Evolutionary conservation across 176 grass and related monocot species (phyloP).

Genomic region (Olyra latifolia): DNA sequence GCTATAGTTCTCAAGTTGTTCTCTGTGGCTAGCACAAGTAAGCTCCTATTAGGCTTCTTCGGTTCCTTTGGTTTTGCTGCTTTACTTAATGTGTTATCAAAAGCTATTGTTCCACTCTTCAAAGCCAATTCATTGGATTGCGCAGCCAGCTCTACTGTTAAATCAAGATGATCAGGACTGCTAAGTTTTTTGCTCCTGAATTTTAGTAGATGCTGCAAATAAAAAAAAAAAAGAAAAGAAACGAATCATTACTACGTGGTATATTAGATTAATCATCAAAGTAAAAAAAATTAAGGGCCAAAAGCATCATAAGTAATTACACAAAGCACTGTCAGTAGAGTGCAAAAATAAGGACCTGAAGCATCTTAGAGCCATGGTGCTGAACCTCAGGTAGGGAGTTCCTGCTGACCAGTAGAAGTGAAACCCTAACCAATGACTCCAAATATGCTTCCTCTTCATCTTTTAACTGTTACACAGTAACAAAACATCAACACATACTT

Average conservation of each 20-base stretch:
- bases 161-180: neutral
- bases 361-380: slow-evolving; percentile 10
- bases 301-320: neutral
- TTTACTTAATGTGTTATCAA: neutral
- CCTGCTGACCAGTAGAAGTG: slow-evolving; percentile 7
- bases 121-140: too few species aligned
- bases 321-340: neutral
- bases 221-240: too few species aligned
- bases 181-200: neutral
- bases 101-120: too few species aligned
- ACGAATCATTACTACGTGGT: neutral
- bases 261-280: too few species aligned
- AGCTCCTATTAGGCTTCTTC: neutral
- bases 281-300: neutral
- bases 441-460: neutral
- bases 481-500: neutral
- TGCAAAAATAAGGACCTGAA: slow-evolving; percentile 4
- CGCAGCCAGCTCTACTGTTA: neutral
- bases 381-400: neutral
- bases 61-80: neutral
- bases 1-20: neutral
- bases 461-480: neutral
- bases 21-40: neutral
- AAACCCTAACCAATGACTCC: neutral
- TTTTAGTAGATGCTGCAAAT: slow-evolving; percentile 12